Percentiles rank a stretch among this genome's conserved stretches.
phyloP scores from a whole-genome alignment of 768 basidiomycete genomes.

The Amylocystis lapponica region DNA sequence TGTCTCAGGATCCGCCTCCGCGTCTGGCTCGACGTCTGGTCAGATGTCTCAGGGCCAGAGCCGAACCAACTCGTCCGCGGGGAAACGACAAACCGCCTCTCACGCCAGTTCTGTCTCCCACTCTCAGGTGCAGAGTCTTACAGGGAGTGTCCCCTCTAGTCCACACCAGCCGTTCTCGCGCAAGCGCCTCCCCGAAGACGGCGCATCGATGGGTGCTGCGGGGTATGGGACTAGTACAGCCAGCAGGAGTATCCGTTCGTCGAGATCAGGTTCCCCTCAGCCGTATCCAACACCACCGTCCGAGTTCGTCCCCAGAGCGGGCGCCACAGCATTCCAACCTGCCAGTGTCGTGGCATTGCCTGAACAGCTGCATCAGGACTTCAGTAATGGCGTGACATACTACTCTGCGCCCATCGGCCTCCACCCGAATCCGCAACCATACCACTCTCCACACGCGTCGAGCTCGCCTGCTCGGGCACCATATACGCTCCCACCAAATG shows the following conservation, averaged over 20 bases:
- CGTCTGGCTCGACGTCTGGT: conserved; percentile 26
- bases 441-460: conserved; percentile 15
- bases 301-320: conserved; percentile 7
- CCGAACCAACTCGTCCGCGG: conserved; percentile 24
- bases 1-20: conserved; percentile 19
- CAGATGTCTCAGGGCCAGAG: conserved; percentile 34
- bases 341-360: not conserved
- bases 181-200: conserved; percentile 38
- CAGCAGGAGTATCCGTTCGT: conserved; percentile 14
- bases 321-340: not conserved
- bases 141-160: conserved; percentile 45
- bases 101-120: conserved; percentile 34
- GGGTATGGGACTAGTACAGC: not conserved
- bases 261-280: conserved; percentile 12
- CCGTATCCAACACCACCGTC: conserved; percentile 8
- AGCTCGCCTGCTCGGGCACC: conserved; percentile 13
- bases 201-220: not conserved
- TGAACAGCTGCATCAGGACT: not conserved
- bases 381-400: conserved; percentile 1
- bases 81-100: conserved; percentile 9
- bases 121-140: conserved; percentile 39
- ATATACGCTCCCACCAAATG: conserved; percentile 13
- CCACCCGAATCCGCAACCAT: conserved; percentile 7
- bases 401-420: too few relatives aligned
- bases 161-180: conserved; percentile 34